Evolutionary conservation across 148 eudicot genomes (phyloP).

Genomic region (Spergularia marina): DNA sequence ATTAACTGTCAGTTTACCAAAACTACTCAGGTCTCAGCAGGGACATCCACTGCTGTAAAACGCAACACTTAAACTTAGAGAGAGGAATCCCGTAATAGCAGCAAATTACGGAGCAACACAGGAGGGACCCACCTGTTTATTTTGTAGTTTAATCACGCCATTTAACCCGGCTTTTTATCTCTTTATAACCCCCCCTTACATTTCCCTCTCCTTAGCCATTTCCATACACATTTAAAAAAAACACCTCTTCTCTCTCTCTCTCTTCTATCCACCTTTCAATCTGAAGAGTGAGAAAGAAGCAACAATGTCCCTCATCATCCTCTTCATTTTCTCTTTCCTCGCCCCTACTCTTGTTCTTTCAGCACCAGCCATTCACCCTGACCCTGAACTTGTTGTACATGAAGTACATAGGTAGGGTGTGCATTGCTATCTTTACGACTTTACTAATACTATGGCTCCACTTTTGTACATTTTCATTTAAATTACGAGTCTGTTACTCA

Average conservation of each 20-base stretch:
- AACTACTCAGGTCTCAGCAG: no score
- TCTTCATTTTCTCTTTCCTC: constrained; percentile 22
- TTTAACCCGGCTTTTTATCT: constrained; percentile 37
- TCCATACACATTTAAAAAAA: constrained; percentile 2
- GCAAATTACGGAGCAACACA: constrained; percentile 8
- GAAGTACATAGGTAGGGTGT: constrained; percentile 51
- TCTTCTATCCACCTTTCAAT: background rate
- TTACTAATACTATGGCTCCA: constrained; percentile 7
- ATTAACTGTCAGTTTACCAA: no score
- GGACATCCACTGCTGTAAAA: no score
- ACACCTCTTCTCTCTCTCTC: constrained; percentile 12
- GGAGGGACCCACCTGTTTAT: constrained; percentile 20
- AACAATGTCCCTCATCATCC: constrained; percentile 10
- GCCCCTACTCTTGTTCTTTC: constrained; percentile 33
- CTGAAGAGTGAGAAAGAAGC: constrained; percentile 5
- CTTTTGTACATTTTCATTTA: background rate
- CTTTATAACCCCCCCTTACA: constrained; percentile 41
- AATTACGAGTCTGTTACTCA: background rate
- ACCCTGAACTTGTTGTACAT: constrained; percentile 57
- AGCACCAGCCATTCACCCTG: constrained; percentile 26
- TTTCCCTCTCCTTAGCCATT: constrained; percentile 15
- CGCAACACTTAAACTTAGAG: background rate
- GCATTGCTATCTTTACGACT: background rate
- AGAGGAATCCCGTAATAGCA: constrained; percentile 38
- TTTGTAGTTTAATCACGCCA: constrained; percentile 49